phyloP scores from a whole-genome alignment of 768 basidiomycete species.

The Mycena vulgaris region DNA sequence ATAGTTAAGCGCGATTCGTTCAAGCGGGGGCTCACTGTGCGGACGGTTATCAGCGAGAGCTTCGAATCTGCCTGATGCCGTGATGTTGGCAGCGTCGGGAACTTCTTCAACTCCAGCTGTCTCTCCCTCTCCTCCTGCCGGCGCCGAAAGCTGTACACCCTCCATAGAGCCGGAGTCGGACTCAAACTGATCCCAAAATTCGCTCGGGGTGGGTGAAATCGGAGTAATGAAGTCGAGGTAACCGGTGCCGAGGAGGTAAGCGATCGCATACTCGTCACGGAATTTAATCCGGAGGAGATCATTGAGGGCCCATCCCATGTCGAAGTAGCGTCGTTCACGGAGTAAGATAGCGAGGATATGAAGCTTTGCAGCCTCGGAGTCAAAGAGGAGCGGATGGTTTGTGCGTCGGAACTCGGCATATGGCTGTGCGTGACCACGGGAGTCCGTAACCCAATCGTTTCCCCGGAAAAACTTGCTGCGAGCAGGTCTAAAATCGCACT shows the following conservation, averaged over 20 bases:
- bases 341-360: not conserved
- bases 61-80: no score
- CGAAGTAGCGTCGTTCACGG: not conserved
- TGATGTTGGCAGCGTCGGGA: not conserved
- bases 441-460: not conserved
- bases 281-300: not conserved
- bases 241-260: not conserved
- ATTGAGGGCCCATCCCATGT: not conserved
- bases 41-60: no score
- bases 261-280: not conserved
- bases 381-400: not conserved
- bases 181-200: not conserved
- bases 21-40: no score
- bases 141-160: not conserved
- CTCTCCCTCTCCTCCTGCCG: not conserved
- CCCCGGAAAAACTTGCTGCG: not conserved
- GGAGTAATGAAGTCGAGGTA: constrained; percentile 4
- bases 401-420: not conserved
- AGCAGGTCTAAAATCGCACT: not conserved
- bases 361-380: not conserved
- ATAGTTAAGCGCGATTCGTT: no score
- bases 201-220: not conserved
- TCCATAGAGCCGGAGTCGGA: not conserved
- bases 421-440: no score
- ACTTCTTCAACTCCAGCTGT: not conserved